Evolutionary conservation across 306 rosid species (phyloP).

Genomic region (Cucurbita pepo): DNA sequence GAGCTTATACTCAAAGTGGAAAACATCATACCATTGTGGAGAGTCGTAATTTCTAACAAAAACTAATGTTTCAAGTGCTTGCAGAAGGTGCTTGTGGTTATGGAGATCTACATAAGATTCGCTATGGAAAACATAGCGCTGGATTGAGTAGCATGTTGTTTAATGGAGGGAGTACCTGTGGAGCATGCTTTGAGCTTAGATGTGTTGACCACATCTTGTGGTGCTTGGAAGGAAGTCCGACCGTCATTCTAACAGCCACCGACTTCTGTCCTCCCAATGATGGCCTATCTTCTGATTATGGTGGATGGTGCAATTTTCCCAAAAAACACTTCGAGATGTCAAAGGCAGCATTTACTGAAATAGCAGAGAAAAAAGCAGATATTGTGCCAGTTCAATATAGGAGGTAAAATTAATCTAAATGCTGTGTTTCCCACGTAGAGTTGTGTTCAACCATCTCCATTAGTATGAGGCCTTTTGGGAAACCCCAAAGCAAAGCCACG

Average conservation of each 20-base stretch:
- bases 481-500: no score
- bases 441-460: no score
- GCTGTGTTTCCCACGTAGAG: no score
- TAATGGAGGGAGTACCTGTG: constrained; percentile 74
- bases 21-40: no score
- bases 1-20: no score
- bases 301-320: constrained; percentile 98
- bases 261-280: constrained; percentile 93
- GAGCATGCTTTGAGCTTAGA: constrained; percentile 87
- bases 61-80: background rate
- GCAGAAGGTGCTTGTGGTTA: constrained; percentile 99
- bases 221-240: constrained; percentile 84
- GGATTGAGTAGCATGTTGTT: constrained; percentile 81
- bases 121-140: constrained; percentile 66
- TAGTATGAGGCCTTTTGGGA: no score
- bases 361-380: constrained; percentile 69
- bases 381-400: constrained; percentile 82
- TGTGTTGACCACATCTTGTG: constrained; percentile 91
- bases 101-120: constrained; percentile 76
- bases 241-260: constrained; percentile 70
- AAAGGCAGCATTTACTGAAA: constrained; percentile 60
- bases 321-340: constrained; percentile 91
- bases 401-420: constrained; percentile 33
- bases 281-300: constrained; percentile 79
- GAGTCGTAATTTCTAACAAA: background rate